Conservation (phyloP, 2,329 filamentous ascomycete genomes). For the Aspergillus nomiae region DNA sequence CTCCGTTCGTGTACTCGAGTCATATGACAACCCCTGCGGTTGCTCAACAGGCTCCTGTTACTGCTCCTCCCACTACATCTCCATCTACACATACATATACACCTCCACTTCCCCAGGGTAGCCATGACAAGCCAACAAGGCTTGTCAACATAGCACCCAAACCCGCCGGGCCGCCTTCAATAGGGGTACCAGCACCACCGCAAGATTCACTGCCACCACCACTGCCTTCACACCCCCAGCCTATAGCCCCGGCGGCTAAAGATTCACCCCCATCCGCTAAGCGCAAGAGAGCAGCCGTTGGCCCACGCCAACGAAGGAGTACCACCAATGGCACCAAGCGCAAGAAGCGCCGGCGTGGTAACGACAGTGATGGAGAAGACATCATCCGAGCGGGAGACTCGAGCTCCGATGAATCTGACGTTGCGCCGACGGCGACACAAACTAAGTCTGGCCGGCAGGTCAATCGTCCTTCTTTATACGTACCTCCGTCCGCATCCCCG, state of each 20-base stretch:
- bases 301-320: constrained; percentile 21
- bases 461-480: constrained; percentile 65
- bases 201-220: constrained; percentile 4
- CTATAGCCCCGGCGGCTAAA: constrained; percentile 8
- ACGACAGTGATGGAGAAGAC: constrained; percentile 34
- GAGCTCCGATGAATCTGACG: constrained; percentile 44
- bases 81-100: constrained; percentile 1
- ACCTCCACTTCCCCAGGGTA: constrained; percentile 7
- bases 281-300: constrained; percentile 14
- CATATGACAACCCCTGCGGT: constrained; percentile 15
- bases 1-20: constrained; percentile 23
- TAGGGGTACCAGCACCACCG: neutral
- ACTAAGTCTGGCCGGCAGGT: constrained; percentile 77
- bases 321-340: constrained; percentile 18
- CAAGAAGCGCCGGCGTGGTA: constrained; percentile 27
- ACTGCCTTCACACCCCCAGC: constrained; percentile 10
- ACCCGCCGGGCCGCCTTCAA: neutral
- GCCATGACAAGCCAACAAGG: constrained; percentile 4
- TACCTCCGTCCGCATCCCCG: constrained; percentile 45
- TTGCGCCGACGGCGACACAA: constrained; percentile 62
- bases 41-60: constrained; percentile 5
- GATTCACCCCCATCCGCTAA: constrained; percentile 10
- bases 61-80: constrained; percentile 3
- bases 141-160: constrained; percentile 15
- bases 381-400: constrained; percentile 38